Percentiles rank a stretch among this genome's conserved stretches.
phyloP scores from a whole-genome alignment of 2,329 filamentous ascomycete species.

The Cordyceps militaris region DNA sequence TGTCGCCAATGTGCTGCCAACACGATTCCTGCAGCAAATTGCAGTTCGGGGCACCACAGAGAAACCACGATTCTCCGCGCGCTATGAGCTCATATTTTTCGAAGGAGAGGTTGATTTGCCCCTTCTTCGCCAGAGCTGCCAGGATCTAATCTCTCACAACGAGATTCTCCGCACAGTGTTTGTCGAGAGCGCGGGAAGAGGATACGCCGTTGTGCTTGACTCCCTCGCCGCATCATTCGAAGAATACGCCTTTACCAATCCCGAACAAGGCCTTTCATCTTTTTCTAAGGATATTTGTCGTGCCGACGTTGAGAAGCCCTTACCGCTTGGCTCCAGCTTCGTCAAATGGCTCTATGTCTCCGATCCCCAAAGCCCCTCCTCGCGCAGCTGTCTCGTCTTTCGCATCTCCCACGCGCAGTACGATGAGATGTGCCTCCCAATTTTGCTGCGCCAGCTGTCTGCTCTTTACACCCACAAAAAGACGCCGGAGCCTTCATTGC shows the following conservation, averaged over 20 bases:
- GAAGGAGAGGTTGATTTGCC: slow-evolving; percentile 41
- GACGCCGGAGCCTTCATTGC: slow-evolving; percentile 24
- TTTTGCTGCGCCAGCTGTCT: slow-evolving; percentile 54
- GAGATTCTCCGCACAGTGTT: slow-evolving; percentile 63
- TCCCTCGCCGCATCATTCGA: slow-evolving; percentile 46
- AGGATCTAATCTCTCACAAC: slow-evolving; percentile 50
- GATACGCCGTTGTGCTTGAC: slow-evolving; percentile 52
- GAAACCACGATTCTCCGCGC: slow-evolving; percentile 52
- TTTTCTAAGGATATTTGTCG: slow-evolving; percentile 49
- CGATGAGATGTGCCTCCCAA: slow-evolving; percentile 59
- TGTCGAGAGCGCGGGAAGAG: slow-evolving; percentile 39
- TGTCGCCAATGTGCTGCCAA: slow-evolving; percentile 50
- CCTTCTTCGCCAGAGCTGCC: slow-evolving; percentile 42
- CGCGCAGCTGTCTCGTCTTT: slow-evolving; percentile 42
- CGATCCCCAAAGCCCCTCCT: slow-evolving; percentile 19
- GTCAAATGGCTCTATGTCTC: slow-evolving; percentile 51
- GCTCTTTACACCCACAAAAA: slow-evolving; percentile 31
- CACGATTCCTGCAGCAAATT: slow-evolving; percentile 51
- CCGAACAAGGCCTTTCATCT: slow-evolving; percentile 31
- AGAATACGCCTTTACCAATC: slow-evolving; percentile 41
- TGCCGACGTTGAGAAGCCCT: slow-evolving; percentile 47
- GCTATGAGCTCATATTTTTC: slow-evolving; percentile 60
- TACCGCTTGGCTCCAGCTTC: slow-evolving; percentile 53
- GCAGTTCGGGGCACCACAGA: slow-evolving; percentile 52
- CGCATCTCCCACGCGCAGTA: slow-evolving; percentile 64